Percentiles rank a stretch among this genome's conserved stretches.
These are phyloP conservation scores for Arthrobotrys sinensis DNA, from an alignment of 2,329 filamentous ascomycete species.

Conservation along the genomic window DNA sequence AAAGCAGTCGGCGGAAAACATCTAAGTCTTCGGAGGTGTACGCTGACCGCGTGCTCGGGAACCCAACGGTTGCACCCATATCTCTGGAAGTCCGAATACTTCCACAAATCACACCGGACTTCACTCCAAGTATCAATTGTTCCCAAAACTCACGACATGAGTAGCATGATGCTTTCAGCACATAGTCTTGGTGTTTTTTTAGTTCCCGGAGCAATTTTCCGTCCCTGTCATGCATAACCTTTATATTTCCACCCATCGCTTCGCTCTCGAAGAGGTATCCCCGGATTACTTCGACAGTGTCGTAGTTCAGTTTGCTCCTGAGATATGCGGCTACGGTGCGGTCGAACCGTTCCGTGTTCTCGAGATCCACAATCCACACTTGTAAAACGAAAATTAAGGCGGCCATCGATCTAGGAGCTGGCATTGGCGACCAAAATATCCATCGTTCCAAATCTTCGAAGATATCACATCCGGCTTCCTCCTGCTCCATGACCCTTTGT, in stretches of 20 bases:
- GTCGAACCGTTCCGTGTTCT: conserved; percentile 17
- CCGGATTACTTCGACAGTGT: conserved; percentile 37
- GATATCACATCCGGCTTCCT: conserved; percentile 7
- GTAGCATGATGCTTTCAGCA: conserved; percentile 21
- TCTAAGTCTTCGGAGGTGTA: neutral
- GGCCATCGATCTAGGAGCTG: neutral
- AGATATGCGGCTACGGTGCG: neutral
- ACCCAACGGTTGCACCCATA: neutral
- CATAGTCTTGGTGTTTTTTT: conserved; percentile 23
- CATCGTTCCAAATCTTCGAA: conserved; percentile 24
- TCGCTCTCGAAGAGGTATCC: conserved; percentile 24
- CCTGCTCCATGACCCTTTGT: neutral
- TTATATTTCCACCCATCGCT: conserved; percentile 5
- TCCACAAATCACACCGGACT: neutral
- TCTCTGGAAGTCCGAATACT: neutral
- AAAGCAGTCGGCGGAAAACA: neutral
- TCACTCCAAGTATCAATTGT: neutral
- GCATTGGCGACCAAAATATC: neutral
- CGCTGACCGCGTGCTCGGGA: neutral
- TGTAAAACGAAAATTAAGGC: conserved; percentile 30
- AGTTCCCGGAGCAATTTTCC: conserved; percentile 9
- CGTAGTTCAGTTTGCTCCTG: conserved; percentile 21
- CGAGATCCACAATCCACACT: conserved; percentile 41
- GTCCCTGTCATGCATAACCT: conserved; percentile 12
- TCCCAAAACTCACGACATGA: conserved; percentile 15